These are phyloP conservation scores for Euphorbia peplus DNA, from an alignment of 345 rosid species.

Conservation along the genomic window DNA sequence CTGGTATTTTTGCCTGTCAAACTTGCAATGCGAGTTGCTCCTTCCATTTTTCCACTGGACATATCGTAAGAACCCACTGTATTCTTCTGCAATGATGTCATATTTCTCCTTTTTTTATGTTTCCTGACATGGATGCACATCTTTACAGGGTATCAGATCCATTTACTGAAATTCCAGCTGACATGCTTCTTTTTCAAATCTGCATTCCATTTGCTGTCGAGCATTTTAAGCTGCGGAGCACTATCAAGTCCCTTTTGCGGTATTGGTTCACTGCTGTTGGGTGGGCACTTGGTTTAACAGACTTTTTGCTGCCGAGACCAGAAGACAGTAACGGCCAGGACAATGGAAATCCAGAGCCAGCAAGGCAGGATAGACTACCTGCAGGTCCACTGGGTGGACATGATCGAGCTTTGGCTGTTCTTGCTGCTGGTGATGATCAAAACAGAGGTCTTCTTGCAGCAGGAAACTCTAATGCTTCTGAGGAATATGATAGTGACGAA, in stretches of 20 bases:
- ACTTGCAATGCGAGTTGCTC: constrained; percentile 89
- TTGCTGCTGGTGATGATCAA: constrained; percentile 48
- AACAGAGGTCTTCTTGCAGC: constrained; percentile 44
- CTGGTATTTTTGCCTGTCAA: constrained; percentile 96
- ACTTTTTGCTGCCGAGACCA: constrained; percentile 77
- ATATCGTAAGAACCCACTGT: constrained; percentile 55
- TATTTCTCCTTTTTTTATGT: constrained; percentile 9
- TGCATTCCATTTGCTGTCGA: constrained; percentile 96
- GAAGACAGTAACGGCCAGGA: constrained; percentile 78
- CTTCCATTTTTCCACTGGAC: constrained; percentile 88
- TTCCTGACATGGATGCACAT: constrained; percentile 4
- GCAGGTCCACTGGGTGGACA: constrained; percentile 54
- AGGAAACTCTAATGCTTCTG: constrained; percentile 43
- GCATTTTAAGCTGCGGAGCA: constrained; percentile 85
- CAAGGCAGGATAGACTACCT: constrained; percentile 67
- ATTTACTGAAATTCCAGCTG: constrained; percentile 96
- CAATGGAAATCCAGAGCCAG: constrained; percentile 67
- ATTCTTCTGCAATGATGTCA: neutral
- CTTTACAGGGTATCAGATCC: constrained; percentile 90
- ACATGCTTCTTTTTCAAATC: constrained; percentile 96
- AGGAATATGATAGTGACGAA: constrained; percentile 72
- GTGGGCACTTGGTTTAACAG: constrained; percentile 86
- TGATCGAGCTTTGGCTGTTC: constrained; percentile 56
- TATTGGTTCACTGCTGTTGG: constrained; percentile 93
- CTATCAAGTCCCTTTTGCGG: constrained; percentile 81